These are phyloP conservation scores for Fusarium avenaceum DNA, from an alignment of 2,329 filamentous ascomycete genomes.

Conservation along the genomic window DNA sequence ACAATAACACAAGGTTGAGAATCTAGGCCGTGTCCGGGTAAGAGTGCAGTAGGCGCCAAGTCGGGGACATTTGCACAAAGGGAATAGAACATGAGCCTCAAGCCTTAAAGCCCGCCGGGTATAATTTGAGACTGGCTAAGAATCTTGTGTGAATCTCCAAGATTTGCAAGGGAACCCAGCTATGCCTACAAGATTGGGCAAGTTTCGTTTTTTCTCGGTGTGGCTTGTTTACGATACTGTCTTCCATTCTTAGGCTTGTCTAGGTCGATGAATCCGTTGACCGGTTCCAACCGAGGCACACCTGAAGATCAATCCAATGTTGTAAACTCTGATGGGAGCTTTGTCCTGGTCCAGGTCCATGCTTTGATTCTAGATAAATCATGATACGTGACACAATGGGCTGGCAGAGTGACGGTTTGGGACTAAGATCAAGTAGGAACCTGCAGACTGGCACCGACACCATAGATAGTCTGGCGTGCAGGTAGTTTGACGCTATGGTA, in stretches of 20 bases:
- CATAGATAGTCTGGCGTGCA: slow-evolving; percentile 28
- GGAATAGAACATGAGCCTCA: slow-evolving; percentile 39
- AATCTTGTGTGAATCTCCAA: slow-evolving; percentile 38
- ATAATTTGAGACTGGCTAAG: slow-evolving; percentile 35
- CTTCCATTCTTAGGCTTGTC: slow-evolving; percentile 6
- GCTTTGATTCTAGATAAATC: slow-evolving; percentile 36
- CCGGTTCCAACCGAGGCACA: slow-evolving; percentile 27
- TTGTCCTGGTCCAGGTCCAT: slow-evolving; percentile 33
- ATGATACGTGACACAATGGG: slow-evolving; percentile 34
- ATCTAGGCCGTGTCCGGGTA: slow-evolving; percentile 35
- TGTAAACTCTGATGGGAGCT: slow-evolving; percentile 26
- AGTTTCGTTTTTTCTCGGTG: slow-evolving; percentile 30
- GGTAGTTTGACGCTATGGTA: slow-evolving; percentile 40
- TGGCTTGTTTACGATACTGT: slow-evolving; percentile 15
- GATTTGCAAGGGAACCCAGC: slow-evolving; percentile 24
- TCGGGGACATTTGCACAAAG: slow-evolving; percentile 42
- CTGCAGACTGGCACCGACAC: slow-evolving; percentile 37
- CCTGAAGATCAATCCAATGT: slow-evolving; percentile 29
- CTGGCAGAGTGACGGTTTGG: slow-evolving; percentile 37
- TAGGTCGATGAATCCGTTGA: background rate
- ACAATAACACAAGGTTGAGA: slow-evolving; percentile 34
- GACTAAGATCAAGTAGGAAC: slow-evolving; percentile 45
- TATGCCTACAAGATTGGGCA: slow-evolving; percentile 23
- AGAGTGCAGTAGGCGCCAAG: slow-evolving; percentile 40
- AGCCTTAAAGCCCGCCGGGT: slow-evolving; percentile 26